phyloP scores from a whole-genome alignment of 176 grass and related monocot species.

The Ampelocalamus luodianensis region DNA sequence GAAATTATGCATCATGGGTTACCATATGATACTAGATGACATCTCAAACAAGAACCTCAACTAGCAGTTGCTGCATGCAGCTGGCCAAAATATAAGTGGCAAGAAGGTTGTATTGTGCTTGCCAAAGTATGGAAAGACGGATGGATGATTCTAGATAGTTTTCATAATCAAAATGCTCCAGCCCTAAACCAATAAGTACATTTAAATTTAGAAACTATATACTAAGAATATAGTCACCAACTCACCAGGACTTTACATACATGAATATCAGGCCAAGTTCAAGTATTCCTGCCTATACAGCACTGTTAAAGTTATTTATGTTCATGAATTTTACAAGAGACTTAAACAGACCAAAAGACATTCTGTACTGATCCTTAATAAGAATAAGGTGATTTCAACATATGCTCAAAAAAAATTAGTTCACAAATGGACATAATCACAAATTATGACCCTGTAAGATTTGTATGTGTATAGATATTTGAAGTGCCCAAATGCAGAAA shows the following conservation, averaged over 20 bases:
- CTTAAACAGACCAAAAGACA: conserved; percentile 8
- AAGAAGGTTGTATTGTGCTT: neutral
- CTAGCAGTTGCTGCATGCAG: conserved; percentile 1
- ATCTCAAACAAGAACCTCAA: no score
- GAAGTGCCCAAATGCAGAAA: conserved; percentile 21
- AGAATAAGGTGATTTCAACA: conserved; percentile 28
- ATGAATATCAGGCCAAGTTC: conserved; percentile 17
- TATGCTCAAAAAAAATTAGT: conserved; percentile 24
- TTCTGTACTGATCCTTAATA: conserved; percentile 11
- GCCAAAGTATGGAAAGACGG: neutral
- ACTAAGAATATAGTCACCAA: conserved; percentile 13
- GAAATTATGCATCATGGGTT: conserved; percentile 23
- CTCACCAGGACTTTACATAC: conserved; percentile 6
- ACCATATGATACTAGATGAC: neutral
- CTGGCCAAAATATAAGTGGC: conserved; percentile 3
- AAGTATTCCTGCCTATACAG: conserved; percentile 23
- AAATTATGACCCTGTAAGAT: conserved; percentile 7
- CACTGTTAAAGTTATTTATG: conserved; percentile 20
- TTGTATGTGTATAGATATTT: conserved; percentile 18
- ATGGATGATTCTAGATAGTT: conserved; percentile 27
- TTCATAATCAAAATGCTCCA: conserved; percentile 13
- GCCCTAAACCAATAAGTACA: conserved; percentile 24
- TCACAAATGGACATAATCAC: neutral
- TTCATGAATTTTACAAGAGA: conserved; percentile 13
- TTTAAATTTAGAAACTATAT: conserved; percentile 21